Conservation (phyloP, 495 filamentous ascomycete species). For the Daldinia loculata region DNA sequence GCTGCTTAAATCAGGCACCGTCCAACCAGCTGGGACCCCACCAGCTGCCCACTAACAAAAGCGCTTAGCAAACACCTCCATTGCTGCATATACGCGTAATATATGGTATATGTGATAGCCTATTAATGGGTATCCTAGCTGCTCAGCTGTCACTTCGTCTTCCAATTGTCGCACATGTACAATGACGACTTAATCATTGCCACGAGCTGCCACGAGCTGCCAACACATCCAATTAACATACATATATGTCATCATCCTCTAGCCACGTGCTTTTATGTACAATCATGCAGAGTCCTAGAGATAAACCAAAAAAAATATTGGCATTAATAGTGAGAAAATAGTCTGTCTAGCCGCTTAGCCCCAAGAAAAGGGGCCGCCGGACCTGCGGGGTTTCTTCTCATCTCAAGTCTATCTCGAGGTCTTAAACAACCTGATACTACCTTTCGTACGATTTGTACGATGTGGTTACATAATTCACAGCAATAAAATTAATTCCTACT, state of each 20-base stretch:
- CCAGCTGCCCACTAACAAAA: slow-evolving; percentile 20
- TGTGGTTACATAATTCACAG: background rate
- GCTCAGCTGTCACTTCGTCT: background rate
- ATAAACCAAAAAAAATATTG: background rate
- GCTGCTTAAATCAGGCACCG: slow-evolving; percentile 18
- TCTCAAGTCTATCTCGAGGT: background rate
- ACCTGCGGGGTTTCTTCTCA: background rate
- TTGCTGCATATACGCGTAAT: slow-evolving; percentile 10
- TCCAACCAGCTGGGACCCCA: slow-evolving; percentile 11
- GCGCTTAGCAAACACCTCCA: slow-evolving; percentile 26
- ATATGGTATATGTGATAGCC: background rate
- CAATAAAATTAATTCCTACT: background rate
- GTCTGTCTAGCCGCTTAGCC: background rate
- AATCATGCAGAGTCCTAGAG: background rate
- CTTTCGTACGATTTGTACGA: background rate
- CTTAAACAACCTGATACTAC: background rate
- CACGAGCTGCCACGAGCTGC: slow-evolving; percentile 1
- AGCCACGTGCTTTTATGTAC: background rate
- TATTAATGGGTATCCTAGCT: background rate
- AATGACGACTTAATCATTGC: background rate
- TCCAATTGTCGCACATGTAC: background rate
- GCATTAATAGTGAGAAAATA: background rate
- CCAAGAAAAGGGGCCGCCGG: background rate
- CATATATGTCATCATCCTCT: background rate
- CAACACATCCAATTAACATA: background rate